These are phyloP conservation scores for Pleurotus sapidus DNA, from an alignment of 768 basidiomycete genomes.

Conservation along the genomic window DNA sequence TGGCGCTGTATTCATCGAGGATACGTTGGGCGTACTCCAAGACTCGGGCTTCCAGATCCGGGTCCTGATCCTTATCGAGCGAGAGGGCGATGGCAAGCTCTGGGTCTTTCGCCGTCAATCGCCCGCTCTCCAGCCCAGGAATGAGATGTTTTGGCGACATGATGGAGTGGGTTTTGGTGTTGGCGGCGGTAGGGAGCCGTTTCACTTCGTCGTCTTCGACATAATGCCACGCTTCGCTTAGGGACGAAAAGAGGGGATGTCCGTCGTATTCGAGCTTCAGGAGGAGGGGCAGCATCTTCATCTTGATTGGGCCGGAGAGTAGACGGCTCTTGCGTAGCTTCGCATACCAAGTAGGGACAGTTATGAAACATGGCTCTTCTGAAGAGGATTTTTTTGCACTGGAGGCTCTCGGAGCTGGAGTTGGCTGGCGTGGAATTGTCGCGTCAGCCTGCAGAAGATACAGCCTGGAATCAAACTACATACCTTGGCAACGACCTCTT, in stretches of 20 bases:
- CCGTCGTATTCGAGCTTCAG: slow-evolving; percentile 61
- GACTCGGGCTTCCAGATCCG: not conserved
- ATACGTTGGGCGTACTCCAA: not conserved
- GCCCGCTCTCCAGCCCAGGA: slow-evolving; percentile 38
- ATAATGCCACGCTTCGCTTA: slow-evolving; percentile 69
- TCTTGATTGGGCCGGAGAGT: slow-evolving; percentile 30
- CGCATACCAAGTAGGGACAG: slow-evolving; percentile 57
- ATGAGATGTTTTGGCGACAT: slow-evolving; percentile 46
- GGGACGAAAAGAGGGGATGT: slow-evolving; percentile 53
- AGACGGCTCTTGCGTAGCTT: slow-evolving; percentile 44
- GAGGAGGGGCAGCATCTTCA: slow-evolving; percentile 64
- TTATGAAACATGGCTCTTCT: too few relatives aligned
- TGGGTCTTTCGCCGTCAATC: slow-evolving; percentile 35
- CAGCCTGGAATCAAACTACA: not conserved
- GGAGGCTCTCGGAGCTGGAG: not conserved
- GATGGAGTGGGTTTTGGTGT: slow-evolving; percentile 39
- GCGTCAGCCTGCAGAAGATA: not conserved
- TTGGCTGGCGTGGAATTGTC: not conserved
- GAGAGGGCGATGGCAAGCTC: slow-evolving; percentile 48
- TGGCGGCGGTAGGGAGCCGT: slow-evolving; percentile 42
- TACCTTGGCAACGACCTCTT: slow-evolving; percentile 13
- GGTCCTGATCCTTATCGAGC: not conserved
- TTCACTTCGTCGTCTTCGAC: slow-evolving; percentile 25
- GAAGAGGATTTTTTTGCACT: not conserved
- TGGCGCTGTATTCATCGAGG: slow-evolving; percentile 4